Base-by-base conservation (phyloP, 805 yeast species). In the Candida pini region DNA sequence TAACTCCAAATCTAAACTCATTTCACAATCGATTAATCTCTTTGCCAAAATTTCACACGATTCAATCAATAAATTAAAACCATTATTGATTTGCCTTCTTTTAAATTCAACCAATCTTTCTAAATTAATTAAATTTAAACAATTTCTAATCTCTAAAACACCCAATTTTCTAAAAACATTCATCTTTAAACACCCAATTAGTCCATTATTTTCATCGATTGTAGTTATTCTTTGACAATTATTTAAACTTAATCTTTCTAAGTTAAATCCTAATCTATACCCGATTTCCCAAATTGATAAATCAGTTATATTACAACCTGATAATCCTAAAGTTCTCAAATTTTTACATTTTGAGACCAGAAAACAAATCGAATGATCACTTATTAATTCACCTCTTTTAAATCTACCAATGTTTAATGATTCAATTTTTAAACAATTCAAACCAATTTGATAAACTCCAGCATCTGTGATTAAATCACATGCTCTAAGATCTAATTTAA, bases 281-380 rank as follows among this genome's bases (percentile, higher is more conserved):
- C 88, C 87, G 22, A 89, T 59, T 48, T 82, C 89, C 95, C 95
- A 86, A 12, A 89, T 63, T 4, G 84, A 68, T 28, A 76, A 68
- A 60, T 89, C 96, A 6, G 84, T 75, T 14, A 89, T 71, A 28
- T 73, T 66, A 56, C 96, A 86, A 6, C 97, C 97, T 0, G 97
- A 96, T 15, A 87, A 62, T 0, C 97, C 97, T 28, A 89, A 63
- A 0, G 96, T 87, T 29, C 68, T 65, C 30, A 81, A 66, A 15
- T 61, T 54, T 5, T 19, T 9, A 35, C 87, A 79, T 46, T 73
- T 72, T 23, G 65, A 64, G 8, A 78, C 71, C 18, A 88, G 59
- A 10, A 71, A 69, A 10, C 72, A 62, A 18, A 88, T 55, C 6
- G 92, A 76, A 24, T 72, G 64, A 62, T 85, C 90, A 1, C 95